Percentiles rank a stretch among this genome's conserved stretches.
phyloP scores from a whole-genome alignment of 2,329 filamentous ascomycete species.

The Ophiostoma novo-ulmi region DNA sequence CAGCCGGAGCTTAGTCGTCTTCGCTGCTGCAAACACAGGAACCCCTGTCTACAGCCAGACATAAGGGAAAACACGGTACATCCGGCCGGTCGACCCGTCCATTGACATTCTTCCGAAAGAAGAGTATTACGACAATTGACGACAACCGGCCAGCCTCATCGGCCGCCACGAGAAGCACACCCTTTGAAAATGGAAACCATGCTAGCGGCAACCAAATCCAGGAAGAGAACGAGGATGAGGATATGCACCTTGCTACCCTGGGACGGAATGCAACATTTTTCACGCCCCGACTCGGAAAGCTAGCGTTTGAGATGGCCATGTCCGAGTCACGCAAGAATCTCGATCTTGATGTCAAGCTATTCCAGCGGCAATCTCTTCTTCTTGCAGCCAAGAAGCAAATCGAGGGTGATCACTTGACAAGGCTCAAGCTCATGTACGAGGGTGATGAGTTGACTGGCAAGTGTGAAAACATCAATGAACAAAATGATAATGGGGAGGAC shows the following conservation, averaged over 20 bases:
- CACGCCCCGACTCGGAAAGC: slow-evolving; percentile 24
- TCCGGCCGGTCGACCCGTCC: background rate
- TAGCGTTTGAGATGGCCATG: slow-evolving; percentile 25
- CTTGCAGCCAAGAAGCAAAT: slow-evolving; percentile 26
- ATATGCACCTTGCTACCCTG: background rate
- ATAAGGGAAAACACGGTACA: background rate
- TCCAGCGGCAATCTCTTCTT: slow-evolving; percentile 27
- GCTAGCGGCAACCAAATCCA: background rate
- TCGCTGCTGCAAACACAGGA: background rate
- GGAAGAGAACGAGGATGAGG: background rate
- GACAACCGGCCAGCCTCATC: slow-evolving; percentile 9
- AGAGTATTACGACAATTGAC: background rate
- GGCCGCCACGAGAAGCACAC: background rate
- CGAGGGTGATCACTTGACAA: slow-evolving; percentile 5
- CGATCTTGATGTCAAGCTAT: slow-evolving; percentile 25
- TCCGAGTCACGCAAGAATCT: slow-evolving; percentile 26
- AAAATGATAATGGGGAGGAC: background rate
- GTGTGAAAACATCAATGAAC: background rate
- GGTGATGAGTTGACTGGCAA: background rate
- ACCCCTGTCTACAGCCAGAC: background rate
- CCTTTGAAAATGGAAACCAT: background rate
- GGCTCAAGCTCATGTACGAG: background rate
- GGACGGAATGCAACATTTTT: background rate
- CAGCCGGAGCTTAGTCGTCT: slow-evolving; percentile 22
- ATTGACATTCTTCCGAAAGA: slow-evolving; percentile 15